Evolutionary conservation across 179 eudicot genomes (phyloP).

Genomic region (Heliamphora ciliata): DNA sequence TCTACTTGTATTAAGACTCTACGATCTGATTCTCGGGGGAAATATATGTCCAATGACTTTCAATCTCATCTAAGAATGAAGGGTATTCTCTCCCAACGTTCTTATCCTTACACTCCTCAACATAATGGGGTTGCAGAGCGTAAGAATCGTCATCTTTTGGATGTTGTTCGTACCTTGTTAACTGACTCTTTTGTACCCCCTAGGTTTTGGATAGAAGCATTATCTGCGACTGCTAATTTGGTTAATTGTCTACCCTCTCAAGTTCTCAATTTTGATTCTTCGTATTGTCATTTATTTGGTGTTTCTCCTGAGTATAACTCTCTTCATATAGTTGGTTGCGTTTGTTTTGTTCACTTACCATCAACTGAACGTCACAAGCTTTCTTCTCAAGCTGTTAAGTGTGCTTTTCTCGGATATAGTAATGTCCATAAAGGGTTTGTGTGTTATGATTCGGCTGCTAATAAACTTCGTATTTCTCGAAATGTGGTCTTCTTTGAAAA

Average conservation of each 20-base stretch:
- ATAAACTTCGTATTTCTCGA: background rate
- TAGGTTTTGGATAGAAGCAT: constrained; percentile 14
- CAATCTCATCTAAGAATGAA: background rate
- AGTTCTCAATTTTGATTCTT: background rate
- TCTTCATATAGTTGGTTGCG: background rate
- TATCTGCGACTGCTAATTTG: constrained; percentile 8
- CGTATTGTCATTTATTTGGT: constrained; percentile 6
- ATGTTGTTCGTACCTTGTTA: background rate
- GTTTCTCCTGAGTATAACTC: background rate
- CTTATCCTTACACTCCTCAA: constrained; percentile 12
- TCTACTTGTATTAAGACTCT: too few relatives aligned
- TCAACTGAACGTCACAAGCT: background rate
- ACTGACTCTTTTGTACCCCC: constrained; percentile 13
- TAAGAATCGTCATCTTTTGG: constrained; percentile 13
- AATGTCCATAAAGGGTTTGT: background rate
- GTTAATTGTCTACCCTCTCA: background rate
- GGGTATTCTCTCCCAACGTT: constrained; percentile 6
- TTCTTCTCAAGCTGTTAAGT: background rate
- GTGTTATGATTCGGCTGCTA: constrained; percentile 13
- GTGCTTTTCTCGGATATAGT: constrained; percentile 10
- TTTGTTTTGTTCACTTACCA: background rate
- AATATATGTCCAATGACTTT: constrained; percentile 3
- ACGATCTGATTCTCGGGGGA: too few relatives aligned
- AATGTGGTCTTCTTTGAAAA: constrained; percentile 18
- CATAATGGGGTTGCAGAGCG: background rate